Evolutionary conservation across 1,284 basidiomycete genomes (phyloP).

Genomic region (Agaricales sp.): DNA sequence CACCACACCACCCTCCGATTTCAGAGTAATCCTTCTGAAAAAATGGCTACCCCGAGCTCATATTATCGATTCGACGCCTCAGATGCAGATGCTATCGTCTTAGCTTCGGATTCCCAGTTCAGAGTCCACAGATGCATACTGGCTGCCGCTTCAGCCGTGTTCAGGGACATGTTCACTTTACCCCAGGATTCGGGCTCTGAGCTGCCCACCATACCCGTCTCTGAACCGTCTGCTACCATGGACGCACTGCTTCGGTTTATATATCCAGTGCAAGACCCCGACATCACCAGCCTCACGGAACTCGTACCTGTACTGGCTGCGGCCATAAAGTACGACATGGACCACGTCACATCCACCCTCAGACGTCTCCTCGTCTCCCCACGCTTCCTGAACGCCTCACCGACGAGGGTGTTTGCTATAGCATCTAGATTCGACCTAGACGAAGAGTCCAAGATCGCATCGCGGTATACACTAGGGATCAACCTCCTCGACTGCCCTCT

Average conservation of each 20-base stretch:
- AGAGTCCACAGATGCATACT: conserved; percentile 54
- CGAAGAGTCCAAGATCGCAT: conserved; percentile 41
- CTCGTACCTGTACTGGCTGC: conserved; percentile 40
- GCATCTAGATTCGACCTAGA: conserved; percentile 56
- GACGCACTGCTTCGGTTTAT: conserved; percentile 43
- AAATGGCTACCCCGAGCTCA: conserved; percentile 10
- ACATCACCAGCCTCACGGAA: conserved; percentile 36
- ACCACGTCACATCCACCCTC: conserved; percentile 32
- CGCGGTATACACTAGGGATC: conserved; percentile 41
- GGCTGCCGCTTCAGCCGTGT: conserved; percentile 53
- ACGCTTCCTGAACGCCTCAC: conserved; percentile 33
- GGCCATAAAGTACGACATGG: conserved; percentile 57
- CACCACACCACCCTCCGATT: conserved; percentile 6
- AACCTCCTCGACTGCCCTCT: conserved; percentile 44
- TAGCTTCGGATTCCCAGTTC: conserved; percentile 41
- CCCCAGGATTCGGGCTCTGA: conserved; percentile 32
- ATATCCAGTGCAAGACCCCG: conserved; percentile 40
- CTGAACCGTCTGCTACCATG: conserved; percentile 36
- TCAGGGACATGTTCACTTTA: conserved; percentile 55
- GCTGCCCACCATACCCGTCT: conserved; percentile 42
- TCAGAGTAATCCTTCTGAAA: too few species aligned
- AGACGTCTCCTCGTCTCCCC: conserved; percentile 41
- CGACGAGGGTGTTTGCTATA: conserved; percentile 59
- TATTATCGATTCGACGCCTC: conserved; percentile 26
- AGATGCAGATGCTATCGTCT: conserved; percentile 47